Evolutionary conservation across 495 filamentous ascomycete genomes (phyloP).

Genomic region (Rusavskia elegans): DNA sequence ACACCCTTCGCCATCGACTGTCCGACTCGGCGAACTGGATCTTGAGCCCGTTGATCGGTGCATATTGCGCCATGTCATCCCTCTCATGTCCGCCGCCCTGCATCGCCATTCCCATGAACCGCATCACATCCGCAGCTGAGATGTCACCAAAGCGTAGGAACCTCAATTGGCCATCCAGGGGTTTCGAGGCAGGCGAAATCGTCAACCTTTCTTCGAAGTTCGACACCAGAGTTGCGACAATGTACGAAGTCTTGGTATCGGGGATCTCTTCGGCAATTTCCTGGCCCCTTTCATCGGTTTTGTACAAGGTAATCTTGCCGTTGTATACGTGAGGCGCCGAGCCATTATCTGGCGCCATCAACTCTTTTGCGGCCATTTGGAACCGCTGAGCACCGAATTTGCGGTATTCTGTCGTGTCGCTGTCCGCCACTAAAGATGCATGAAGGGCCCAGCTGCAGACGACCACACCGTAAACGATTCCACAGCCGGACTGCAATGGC

Average conservation of each 20-base stretch:
- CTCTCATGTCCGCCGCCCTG: constrained; percentile 54
- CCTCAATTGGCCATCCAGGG: constrained; percentile 48
- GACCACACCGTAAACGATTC: constrained; percentile 52
- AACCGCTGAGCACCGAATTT: constrained; percentile 61
- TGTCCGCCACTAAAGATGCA: constrained; percentile 72
- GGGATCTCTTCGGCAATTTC: constrained; percentile 18
- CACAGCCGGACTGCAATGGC: neutral
- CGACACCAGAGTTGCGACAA: constrained; percentile 57
- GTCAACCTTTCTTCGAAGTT: constrained; percentile 66
- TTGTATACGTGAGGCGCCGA: constrained; percentile 50
- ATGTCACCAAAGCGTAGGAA: constrained; percentile 60
- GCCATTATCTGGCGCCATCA: constrained; percentile 44
- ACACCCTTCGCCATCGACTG: constrained; percentile 64
- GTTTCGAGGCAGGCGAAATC: constrained; percentile 54
- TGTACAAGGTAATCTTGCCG: constrained; percentile 35
- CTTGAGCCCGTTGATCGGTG: constrained; percentile 40
- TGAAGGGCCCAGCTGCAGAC: constrained; percentile 83
- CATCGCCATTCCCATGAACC: constrained; percentile 63
- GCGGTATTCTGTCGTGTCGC: constrained; percentile 64
- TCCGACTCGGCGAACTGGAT: constrained; percentile 49
- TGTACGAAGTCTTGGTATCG: constrained; percentile 45
- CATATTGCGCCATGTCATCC: constrained; percentile 46
- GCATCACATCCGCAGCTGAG: constrained; percentile 45
- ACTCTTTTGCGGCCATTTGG: constrained; percentile 61
- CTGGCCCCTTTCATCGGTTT: constrained; percentile 11